Percentiles rank a stretch among this genome's conserved stretches.
phyloP scores from a whole-genome alignment of 805 yeast species.

The Saccharomycopsis sp. region DNA sequence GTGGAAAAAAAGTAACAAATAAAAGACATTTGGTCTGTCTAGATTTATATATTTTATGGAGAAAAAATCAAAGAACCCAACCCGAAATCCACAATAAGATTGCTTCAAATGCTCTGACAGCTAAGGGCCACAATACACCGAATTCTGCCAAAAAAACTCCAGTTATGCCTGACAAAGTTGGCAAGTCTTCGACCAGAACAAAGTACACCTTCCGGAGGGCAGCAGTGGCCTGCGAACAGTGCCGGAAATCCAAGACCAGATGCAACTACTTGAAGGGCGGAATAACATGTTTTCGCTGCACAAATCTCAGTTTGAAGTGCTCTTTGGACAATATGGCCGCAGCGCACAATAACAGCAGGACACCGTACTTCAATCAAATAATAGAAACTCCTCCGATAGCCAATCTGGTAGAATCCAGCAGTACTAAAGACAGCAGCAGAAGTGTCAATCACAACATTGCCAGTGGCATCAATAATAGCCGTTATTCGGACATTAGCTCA shows the following conservation, averaged over 20 bases:
- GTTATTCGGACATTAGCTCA: background rate
- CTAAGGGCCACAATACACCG: background rate
- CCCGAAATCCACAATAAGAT: too few relatives aligned
- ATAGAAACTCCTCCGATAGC: background rate
- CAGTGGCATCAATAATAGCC: background rate
- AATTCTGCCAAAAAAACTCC: background rate
- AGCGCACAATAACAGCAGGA: background rate
- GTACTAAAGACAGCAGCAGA: background rate
- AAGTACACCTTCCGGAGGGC: background rate
- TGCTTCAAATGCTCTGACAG: too few relatives aligned
- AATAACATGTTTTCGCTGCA: background rate
- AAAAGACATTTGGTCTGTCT: too few relatives aligned
- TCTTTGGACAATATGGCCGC: background rate
- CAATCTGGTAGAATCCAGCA: background rate
- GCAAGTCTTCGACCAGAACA: background rate
- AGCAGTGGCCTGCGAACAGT: conserved; percentile 1
- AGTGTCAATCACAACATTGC: background rate
- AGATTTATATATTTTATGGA: too few relatives aligned
- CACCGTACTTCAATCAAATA: background rate
- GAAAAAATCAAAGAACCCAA: too few relatives aligned
- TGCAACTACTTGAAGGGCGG: conserved; percentile 1
- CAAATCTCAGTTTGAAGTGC: background rate
- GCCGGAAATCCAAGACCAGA: background rate
- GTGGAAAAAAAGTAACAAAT: too few relatives aligned
- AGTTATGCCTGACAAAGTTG: background rate